Base-by-base conservation (phyloP, 139 green algal species). In the Tetradesmus lagerheimii region DNA sequence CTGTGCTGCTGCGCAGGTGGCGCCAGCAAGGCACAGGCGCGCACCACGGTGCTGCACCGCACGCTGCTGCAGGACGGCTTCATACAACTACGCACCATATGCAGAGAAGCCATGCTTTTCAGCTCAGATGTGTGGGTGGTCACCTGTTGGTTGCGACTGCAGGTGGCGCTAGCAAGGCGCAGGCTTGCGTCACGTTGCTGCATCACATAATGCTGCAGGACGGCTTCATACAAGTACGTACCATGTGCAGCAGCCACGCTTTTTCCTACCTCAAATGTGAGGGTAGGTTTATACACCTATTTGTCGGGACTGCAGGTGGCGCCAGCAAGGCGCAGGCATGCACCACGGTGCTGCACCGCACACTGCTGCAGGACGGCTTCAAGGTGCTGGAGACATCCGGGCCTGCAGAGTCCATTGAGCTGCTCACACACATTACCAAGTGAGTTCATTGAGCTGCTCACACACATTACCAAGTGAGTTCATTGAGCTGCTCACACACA, bases 371-470 rank as follows among this genome's bases (percentile, higher is more conserved):
- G 35, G 83, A 88, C n/a, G 83, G 83, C 38, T 88, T 88, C 83
- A 88, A 88, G 64, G 64, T 88, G 62, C 64, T 88, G 83, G 83
- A 88, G 83, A 88, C 64, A 11, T 27, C 62, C 2, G 64, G 83
- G 27, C 83, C 83, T 18, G 83, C 83, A 20, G 83, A 67, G 6
- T 47, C 64, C 31, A 43, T 88, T 37, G 83, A 80, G 37, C 35
- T 88, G 83, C 64, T 88, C 14, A 34, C 38, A 62, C 23, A 25
- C 16, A 80, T 88, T 38, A 88, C 83, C 14, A 80, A 38, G 82
- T 87, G 35, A 47, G 64, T 16, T 35, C 64, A 43, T 88, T 37
- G 83, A 80, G 37, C 35, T 88, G 83, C 64, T 88, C 14, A 34
- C 38, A 62, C 23, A 25, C 16, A 80, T 88, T 38, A 88, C 83